Conservation (phyloP, 345 rosid species). For the Populus nigra region DNA sequence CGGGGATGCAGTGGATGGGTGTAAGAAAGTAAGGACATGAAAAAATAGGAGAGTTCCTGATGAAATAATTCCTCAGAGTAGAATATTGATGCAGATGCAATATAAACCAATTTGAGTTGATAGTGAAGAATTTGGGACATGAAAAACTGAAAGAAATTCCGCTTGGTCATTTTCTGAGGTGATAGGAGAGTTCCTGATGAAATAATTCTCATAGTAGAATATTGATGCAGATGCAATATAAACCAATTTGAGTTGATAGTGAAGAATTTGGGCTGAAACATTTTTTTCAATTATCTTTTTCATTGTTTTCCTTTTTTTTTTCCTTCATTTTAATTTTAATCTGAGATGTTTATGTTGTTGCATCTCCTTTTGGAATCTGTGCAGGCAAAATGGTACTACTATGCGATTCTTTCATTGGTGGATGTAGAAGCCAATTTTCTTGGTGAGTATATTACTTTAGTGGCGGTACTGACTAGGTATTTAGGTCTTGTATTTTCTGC, state of each 20-base stretch:
- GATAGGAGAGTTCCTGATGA: neutral
- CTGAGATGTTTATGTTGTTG: neutral
- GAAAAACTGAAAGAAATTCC: neutral
- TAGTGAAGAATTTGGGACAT: neutral
- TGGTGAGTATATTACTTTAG: constrained; percentile 45
- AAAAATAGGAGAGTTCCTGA: neutral
- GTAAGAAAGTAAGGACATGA: neutral
- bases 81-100: neutral
- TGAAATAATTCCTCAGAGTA: neutral
- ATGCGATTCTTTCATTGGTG: constrained; percentile 62
- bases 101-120: neutral
- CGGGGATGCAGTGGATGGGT: neutral
- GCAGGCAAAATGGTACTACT: constrained; percentile 89
- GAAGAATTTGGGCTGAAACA: neutral
- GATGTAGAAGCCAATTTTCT: constrained; percentile 92
- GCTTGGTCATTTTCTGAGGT: neutral
- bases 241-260: neutral
- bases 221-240: neutral
- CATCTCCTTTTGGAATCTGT: constrained; percentile 25
- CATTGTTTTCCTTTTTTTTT: neutral
- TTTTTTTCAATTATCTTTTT: neutral
- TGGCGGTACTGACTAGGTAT: neutral
- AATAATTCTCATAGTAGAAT: neutral
- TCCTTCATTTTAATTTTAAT: neutral
- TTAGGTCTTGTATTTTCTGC: neutral